These are phyloP conservation scores for Scorias spongiosa DNA, from an alignment of 2,329 filamentous ascomycete genomes.

Conservation along the genomic window DNA sequence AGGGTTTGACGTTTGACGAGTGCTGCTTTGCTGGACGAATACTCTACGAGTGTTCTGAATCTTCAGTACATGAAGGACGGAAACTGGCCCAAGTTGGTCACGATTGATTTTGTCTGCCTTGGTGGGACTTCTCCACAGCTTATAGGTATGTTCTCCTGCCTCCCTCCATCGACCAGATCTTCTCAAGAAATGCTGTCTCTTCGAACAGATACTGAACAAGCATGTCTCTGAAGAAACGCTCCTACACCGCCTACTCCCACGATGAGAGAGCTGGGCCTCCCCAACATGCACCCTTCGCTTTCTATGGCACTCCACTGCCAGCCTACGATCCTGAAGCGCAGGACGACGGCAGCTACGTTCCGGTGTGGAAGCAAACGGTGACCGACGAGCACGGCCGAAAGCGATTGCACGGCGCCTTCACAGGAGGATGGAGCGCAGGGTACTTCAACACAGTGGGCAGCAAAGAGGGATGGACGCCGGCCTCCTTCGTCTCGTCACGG, in stretches of 20 bases:
- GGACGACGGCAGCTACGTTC: slow-evolving; percentile 84
- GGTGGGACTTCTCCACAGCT: not conserved
- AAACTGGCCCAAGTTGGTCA: too few species aligned
- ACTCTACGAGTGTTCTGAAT: too few species aligned
- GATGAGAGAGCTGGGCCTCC: slow-evolving; percentile 18
- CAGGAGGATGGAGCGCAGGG: slow-evolving; percentile 89
- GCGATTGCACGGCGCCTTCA: slow-evolving; percentile 88
- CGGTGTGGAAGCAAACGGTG: slow-evolving; percentile 97
- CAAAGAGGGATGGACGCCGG: slow-evolving; percentile 93
- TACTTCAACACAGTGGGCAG: slow-evolving; percentile 98
- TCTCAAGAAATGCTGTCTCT: not conserved
- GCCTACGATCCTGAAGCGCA: slow-evolving; percentile 58
- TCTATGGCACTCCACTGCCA: slow-evolving; percentile 75
- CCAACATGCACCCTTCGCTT: slow-evolving; percentile 55
- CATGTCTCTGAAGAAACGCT: slow-evolving; percentile 57
- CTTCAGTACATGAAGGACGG: too few species aligned
- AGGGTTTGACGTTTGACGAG: too few species aligned
- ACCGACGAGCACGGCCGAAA: slow-evolving; percentile 83
- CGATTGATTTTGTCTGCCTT: too few species aligned
- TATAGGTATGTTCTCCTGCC: not conserved
- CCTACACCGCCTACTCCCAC: slow-evolving; percentile 54
- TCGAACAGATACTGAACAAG: slow-evolving; percentile 1
- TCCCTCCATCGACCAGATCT: not conserved
- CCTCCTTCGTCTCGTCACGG: slow-evolving; percentile 82
- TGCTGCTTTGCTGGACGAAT: too few species aligned